Percentiles rank a stretch among this genome's conserved stretches.
These are phyloP conservation scores for Brasilioporus rufonigricans DNA, from an alignment of 768 basidiomycete genomes.

Conservation along the genomic window DNA sequence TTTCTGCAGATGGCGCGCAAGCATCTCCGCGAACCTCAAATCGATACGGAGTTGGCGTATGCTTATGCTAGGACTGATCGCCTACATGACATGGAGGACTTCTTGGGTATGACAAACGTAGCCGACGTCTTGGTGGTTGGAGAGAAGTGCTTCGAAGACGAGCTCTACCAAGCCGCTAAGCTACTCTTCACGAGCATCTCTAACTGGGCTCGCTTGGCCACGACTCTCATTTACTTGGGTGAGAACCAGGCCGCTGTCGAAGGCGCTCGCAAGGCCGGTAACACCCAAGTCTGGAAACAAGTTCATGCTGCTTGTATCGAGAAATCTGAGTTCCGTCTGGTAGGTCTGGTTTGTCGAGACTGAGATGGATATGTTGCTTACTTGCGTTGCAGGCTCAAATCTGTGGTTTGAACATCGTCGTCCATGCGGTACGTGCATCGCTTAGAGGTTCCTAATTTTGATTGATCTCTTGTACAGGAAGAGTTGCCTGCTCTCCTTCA, in stretches of 20 bases:
- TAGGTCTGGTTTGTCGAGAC: constrained; percentile 28
- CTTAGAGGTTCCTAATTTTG: constrained; percentile 5
- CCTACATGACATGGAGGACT: constrained; percentile 99
- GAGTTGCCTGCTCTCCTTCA: constrained; percentile 72
- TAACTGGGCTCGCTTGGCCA: constrained; percentile 97
- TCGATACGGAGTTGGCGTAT: constrained; percentile 97
- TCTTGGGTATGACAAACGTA: constrained; percentile 97
- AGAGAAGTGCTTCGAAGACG: constrained; percentile 99
- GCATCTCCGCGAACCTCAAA: constrained; percentile 92
- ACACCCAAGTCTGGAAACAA: constrained; percentile 99
- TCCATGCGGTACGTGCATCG: constrained; percentile 62
- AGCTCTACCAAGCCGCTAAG: constrained; percentile 96
- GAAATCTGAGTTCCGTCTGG: constrained; percentile 93
- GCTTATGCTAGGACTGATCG: constrained; percentile 98
- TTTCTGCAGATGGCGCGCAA: constrained; percentile 99
- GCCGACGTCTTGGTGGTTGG: constrained; percentile 96
- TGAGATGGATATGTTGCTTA: constrained; percentile 5
- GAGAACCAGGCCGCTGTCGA: constrained; percentile 99
- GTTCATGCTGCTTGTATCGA: constrained; percentile 98
- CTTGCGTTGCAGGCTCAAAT: constrained; percentile 74
- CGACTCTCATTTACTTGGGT: constrained; percentile 96
- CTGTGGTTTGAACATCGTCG: constrained; percentile 96
- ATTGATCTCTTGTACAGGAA: constrained; percentile 45
- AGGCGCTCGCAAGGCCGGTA: constrained; percentile 98
- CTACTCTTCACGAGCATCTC: constrained; percentile 95